These are phyloP conservation scores for Harringtonia aguacate DNA, from an alignment of 2,329 filamentous ascomycete genomes.

Conservation along the genomic window DNA sequence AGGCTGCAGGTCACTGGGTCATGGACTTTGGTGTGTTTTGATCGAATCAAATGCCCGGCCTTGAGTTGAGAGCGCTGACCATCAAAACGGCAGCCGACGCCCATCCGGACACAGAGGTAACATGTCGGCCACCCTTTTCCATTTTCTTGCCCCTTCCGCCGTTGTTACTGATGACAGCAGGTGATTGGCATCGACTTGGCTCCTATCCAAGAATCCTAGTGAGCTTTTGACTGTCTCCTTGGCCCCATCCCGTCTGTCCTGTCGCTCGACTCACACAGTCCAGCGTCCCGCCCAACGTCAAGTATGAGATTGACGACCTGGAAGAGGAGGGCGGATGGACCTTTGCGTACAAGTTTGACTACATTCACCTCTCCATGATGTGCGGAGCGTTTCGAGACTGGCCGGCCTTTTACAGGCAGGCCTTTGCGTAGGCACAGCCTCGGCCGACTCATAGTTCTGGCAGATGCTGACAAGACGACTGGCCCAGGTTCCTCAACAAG, in stretches of 20 bases:
- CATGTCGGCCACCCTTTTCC: too few species aligned
- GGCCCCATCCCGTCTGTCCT: too few species aligned
- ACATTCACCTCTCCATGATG: conserved; percentile 18
- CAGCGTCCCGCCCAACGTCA: conserved; percentile 14
- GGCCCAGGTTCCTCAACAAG: conserved; percentile 12
- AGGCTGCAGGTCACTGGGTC: conserved; percentile 15
- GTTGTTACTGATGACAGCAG: conserved; percentile 2
- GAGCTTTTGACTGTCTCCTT: not conserved
- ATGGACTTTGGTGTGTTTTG: conserved; percentile 18
- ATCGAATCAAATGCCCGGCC: not conserved
- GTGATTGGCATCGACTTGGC: conserved; percentile 17
- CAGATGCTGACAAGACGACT: too few species aligned
- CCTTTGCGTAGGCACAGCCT: too few species aligned
- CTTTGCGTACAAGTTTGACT: conserved; percentile 17
- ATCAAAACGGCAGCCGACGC: conserved; percentile 11
- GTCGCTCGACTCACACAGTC: not conserved
- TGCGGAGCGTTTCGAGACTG: conserved; percentile 17
- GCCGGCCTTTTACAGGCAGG: conserved; percentile 14
- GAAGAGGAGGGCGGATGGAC: conserved; percentile 19
- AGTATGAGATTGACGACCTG: conserved; percentile 18
- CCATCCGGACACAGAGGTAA: conserved; percentile 17
- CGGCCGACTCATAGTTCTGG: too few species aligned
- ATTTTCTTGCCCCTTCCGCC: not conserved
- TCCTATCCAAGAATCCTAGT: conserved; percentile 17
- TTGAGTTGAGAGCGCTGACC: not conserved